Evolutionary conservation across 2,329 filamentous ascomycete species (phyloP), one percentile per base, ranked within the genome.

Genomic region (Colletotrichum navitas): DNA sequence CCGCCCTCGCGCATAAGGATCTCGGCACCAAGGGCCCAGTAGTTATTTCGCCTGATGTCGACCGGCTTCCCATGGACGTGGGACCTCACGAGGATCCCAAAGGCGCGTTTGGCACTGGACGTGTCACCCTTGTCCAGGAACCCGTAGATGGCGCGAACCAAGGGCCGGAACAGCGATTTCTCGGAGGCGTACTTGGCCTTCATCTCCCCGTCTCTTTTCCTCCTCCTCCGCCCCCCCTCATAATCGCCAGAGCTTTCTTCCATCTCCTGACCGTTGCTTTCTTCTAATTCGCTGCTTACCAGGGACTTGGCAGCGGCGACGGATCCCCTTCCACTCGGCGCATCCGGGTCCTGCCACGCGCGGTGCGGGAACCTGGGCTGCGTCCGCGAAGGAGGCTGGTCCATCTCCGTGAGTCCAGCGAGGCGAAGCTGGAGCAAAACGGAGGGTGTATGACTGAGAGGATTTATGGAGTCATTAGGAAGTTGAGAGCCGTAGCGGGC

Each of bases 21-120:
- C 81, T 97, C 95, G 2, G 93, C 94, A 0, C 94, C 94, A 55
- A 97, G 87, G 18, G 91, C 91, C 95, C 95, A 98, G 74, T 92
- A 87, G 45, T 89, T 88, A 76, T 91, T 87, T 26, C 84, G 85
- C 49, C 94, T 88, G 59, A 95, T 80, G 78, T 97, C 94, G 26
- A 95, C 84, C 8, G 83, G 82, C 59, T 81, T 80, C 3, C 89
- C 90, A 68, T 82, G 74, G 32, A 91, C 83, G 61, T 75, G 72
- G 6, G 81, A 80, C 86, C 88, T 67, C 61, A 63, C 58, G 29
- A 97, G 85, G 74, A 97, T 82, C 1, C 90, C 91, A 86, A 94
- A 95, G 0, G 93, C 92, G 71, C 93, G 86, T 61, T 89, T 89
- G 0, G 95, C 94, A 51, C 92, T 90, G 2, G 85, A 75, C 71